Percentiles rank a stretch among this genome's conserved stretches.
These are phyloP conservation scores for Clonostachys rhizophaga DNA, from an alignment of 2,329 filamentous ascomycete genomes.

Conservation along the genomic window DNA sequence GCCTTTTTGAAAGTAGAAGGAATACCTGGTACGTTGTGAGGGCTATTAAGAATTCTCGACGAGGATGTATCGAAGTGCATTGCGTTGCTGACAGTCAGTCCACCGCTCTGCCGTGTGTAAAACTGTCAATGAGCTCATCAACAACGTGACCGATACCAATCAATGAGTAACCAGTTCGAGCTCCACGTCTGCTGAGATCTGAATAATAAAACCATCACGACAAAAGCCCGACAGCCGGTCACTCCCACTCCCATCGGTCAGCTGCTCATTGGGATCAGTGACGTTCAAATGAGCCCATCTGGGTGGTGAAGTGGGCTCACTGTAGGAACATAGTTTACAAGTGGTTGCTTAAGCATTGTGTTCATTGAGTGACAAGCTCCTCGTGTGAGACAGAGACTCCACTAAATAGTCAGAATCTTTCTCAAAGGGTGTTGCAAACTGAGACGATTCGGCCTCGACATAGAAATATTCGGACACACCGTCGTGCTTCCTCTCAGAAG, in stretches of 20 bases:
- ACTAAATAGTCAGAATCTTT: constrained; percentile 62
- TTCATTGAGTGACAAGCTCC: constrained; percentile 68
- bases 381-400: constrained; percentile 72
- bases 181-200: constrained; percentile 62
- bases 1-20: constrained; percentile 48
- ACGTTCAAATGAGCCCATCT: not conserved
- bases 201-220: constrained; percentile 68
- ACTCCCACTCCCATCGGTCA: constrained; percentile 67
- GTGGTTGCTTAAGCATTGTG: constrained; percentile 77
- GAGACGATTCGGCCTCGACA: constrained; percentile 20
- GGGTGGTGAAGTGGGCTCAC: constrained; percentile 24
- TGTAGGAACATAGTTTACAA: constrained; percentile 74
- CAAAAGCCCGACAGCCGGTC: constrained; percentile 62
- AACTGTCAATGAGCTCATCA: constrained; percentile 64
- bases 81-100: constrained; percentile 60
- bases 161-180: constrained; percentile 66
- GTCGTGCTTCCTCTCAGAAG: not conserved
- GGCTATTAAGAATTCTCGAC: not conserved
- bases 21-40: constrained; percentile 33
- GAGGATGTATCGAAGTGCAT: not conserved
- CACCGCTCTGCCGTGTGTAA: constrained; percentile 58
- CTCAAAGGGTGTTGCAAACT: constrained; percentile 43
- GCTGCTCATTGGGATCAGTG: constrained; percentile 11
- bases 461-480: constrained; percentile 30
- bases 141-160: constrained; percentile 68